Evolutionary conservation across 2,329 filamentous ascomycete species (phyloP), one percentile per base, ranked within the genome.

Genomic region (Hymenotorrendiella dingleyae): DNA sequence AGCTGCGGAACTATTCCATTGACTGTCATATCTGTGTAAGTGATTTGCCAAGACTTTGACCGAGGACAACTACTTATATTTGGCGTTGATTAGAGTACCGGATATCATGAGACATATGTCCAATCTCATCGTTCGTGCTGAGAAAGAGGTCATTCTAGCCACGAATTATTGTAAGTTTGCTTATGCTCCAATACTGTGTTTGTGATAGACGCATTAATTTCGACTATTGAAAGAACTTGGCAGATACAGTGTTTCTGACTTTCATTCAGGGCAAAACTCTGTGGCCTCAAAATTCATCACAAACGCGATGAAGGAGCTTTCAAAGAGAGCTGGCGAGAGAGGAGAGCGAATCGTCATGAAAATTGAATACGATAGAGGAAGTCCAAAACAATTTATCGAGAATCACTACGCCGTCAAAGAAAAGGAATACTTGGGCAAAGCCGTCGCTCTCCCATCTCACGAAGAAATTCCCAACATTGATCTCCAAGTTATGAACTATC

Each of bases 31-130:
- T 80, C 77, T 0, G 74, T 75, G 50, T 70, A 60, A 44, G 40
- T 20, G n/a, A 8, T 12, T 35, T 4, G 21, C 40, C 26, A 24
- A 16, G 22, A 8, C 7, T 17, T 21, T 26, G 17, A 21, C 20
- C 19, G 28, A 2, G 17, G 11, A 36, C 11, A n/a, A 4, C 7
- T 17, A 16, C 22, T 43, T 24, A 19, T 29, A 21, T 16, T 22
- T 4, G 6, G 56, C 64, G 51, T 17, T 19, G n/a, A n/a, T 6
- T 37, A 68, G 69, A 0, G 64, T 85, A 22, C 79, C 80, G 1
- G 84, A 89, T 57, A 76, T 88, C 17, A 76, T 76, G 46, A 72
- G 82, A 0, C 84, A 89, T 60, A 84, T 86, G 65, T 78, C 83
- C 1, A 89, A 90, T 52, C 67, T 86, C 16, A 90, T 91, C 24